These are phyloP conservation scores for Arthrinium phaeospermum DNA, from an alignment of 2,329 filamentous ascomycete genomes.

Conservation along the genomic window DNA sequence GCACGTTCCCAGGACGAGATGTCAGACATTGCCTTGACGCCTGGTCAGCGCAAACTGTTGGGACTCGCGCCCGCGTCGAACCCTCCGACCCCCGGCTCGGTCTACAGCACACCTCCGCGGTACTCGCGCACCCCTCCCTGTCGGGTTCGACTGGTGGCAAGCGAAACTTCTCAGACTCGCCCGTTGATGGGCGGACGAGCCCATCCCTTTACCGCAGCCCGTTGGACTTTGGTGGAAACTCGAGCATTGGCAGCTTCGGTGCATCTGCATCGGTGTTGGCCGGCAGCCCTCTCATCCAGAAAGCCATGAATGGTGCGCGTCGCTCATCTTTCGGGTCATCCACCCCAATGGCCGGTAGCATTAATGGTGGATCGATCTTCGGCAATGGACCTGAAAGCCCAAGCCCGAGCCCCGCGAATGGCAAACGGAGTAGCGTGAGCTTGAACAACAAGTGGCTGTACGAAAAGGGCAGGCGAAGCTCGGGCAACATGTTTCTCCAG, in stretches of 20 bases:
- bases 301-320: constrained; percentile 62
- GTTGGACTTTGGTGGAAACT: constrained; percentile 39
- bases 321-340: constrained; percentile 66
- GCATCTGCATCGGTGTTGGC: constrained; percentile 48
- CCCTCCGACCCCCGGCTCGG: constrained; percentile 70
- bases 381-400: constrained; percentile 69
- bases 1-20: constrained; percentile 76
- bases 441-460: constrained; percentile 96
- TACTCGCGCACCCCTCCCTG: constrained; percentile 77
- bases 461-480: constrained; percentile 73
- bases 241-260: constrained; percentile 28
- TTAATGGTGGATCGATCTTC: constrained; percentile 54
- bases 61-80: constrained; percentile 73
- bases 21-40: constrained; percentile 87
- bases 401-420: constrained; percentile 65
- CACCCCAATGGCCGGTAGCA: constrained; percentile 58
- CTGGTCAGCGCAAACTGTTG: constrained; percentile 83
- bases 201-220: constrained; percentile 43
- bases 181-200: constrained; percentile 54
- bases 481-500: constrained; percentile 48
- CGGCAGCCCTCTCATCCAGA: constrained; percentile 68
- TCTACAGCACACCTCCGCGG: constrained; percentile 84
- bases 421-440: constrained; percentile 75
- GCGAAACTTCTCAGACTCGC: constrained; percentile 62
- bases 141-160: constrained; percentile 66